A percentile compares a stretch with the other conserved stretches of the same genome.
Conservation (phyloP, 1,139 yeast species). For the Magnusiomyces suaveolens region DNA sequence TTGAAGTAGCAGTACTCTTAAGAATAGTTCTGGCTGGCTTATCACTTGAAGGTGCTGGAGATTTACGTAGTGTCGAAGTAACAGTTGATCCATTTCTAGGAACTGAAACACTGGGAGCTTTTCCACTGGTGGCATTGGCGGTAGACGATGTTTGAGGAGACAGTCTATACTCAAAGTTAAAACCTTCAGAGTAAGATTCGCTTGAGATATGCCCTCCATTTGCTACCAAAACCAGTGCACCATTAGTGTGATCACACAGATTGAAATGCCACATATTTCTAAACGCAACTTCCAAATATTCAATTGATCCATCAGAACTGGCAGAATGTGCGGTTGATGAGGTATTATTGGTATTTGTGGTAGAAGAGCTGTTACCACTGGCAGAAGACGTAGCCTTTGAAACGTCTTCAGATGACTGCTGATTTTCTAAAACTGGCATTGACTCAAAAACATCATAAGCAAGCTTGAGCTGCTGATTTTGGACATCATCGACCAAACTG, state of each 20-base stretch:
- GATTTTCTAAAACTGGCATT: conserved; percentile 39
- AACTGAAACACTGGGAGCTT: neutral
- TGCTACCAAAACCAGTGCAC: conserved; percentile 36
- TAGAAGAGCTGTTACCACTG: conserved; percentile 18
- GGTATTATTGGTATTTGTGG: neutral
- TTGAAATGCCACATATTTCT: conserved; percentile 73
- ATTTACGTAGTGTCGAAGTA: neutral
- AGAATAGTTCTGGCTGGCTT: neutral
- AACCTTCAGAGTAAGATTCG: conserved; percentile 40
- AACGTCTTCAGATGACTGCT: conserved; percentile 31
- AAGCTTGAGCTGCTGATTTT: conserved; percentile 37
- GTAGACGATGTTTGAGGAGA: conserved; percentile 1
- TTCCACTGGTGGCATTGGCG: neutral
- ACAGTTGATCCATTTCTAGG: neutral
- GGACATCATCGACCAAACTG: conserved; percentile 32
- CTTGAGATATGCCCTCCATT: conserved; percentile 38
- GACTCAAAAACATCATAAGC: conserved; percentile 56
- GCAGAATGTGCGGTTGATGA: conserved; percentile 1
- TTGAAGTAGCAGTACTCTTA: neutral
- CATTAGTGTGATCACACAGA: conserved; percentile 50
- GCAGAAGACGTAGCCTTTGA: conserved; percentile 33
- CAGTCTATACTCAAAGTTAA: conserved; percentile 40
- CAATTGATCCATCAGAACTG: conserved; percentile 22
- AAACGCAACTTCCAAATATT: conserved; percentile 51
- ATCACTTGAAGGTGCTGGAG: neutral